Percentiles rank a stretch among this genome's conserved stretches.
phyloP scores from a whole-genome alignment of 2,329 filamentous ascomycete genomes.

The Tolypocladium tundrense region DNA sequence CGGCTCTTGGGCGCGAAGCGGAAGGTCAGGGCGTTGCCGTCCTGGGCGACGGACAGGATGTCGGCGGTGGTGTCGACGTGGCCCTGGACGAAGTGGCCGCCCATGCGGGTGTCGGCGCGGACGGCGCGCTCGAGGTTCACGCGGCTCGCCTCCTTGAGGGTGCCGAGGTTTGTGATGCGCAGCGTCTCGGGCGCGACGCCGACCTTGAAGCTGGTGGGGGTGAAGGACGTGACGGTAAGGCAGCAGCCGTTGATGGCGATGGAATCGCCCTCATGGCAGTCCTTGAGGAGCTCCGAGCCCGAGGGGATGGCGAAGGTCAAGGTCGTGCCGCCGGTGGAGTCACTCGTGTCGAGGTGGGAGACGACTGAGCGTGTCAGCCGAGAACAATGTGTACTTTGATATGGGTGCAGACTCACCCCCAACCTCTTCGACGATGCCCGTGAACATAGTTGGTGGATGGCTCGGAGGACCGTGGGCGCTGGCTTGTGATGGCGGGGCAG shows the following conservation, averaged over 20 bases:
- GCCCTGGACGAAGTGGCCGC: constrained; percentile 95
- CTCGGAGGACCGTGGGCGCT: constrained; percentile 1
- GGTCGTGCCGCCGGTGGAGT: constrained; percentile 78
- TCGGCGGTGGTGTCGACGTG: constrained; percentile 87
- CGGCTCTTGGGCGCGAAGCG: constrained; percentile 63
- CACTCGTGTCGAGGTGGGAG: constrained; percentile 68
- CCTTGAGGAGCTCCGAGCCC: constrained; percentile 63
- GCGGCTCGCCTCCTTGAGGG: constrained; percentile 49
- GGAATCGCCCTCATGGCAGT: constrained; percentile 82
- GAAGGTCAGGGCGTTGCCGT: constrained; percentile 86
- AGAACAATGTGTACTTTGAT: not conserved
- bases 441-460: constrained; percentile 60
- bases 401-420: constrained; percentile 56
- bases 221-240: constrained; percentile 66
- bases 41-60: constrained; percentile 61
- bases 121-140: constrained; percentile 96
- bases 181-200: constrained; percentile 93
- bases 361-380: constrained; percentile 51
- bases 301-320: constrained; percentile 69
- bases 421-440: constrained; percentile 84
- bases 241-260: constrained; percentile 95
- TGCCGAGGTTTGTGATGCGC: constrained; percentile 87
- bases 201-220: constrained; percentile 61
- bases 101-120: constrained; percentile 85
- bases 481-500: not conserved